Conservation (phyloP, 2,329 filamentous ascomycete genomes). For the Pezicula carpinea region DNA sequence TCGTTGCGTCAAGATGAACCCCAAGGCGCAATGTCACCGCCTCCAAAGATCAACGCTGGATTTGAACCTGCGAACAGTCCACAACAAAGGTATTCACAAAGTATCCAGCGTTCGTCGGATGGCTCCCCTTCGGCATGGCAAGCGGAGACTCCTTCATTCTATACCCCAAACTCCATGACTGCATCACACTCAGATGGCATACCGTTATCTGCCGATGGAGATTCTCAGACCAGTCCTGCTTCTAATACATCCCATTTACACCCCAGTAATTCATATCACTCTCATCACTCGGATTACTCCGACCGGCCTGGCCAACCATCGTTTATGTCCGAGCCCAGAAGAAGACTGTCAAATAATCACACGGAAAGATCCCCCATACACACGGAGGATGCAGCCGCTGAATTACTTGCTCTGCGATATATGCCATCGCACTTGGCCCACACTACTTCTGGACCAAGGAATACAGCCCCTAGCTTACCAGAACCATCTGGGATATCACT, state of each 20-base stretch:
- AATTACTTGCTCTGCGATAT: conserved; percentile 11
- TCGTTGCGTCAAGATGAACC: neutral
- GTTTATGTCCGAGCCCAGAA: neutral
- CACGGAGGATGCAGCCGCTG: conserved; percentile 12
- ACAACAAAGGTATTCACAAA: neutral
- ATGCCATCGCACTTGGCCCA: neutral
- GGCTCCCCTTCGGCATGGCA: conserved; percentile 2
- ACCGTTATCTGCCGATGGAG: neutral
- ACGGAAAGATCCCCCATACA: conserved; percentile 2
- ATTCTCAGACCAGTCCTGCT: conserved; percentile 1
- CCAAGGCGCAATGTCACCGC: neutral
- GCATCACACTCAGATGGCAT: conserved; percentile 5
- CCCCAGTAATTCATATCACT: neutral
- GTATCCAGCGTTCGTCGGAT: neutral
- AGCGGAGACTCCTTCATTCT: neutral
- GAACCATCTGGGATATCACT: neutral
- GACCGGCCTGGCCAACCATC: neutral
- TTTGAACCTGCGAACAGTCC: neutral
- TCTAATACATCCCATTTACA: neutral
- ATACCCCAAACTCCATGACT: neutral
- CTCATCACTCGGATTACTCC: neutral
- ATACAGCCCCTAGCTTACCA: neutral
- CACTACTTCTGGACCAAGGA: neutral
- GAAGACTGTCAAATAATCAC: neutral
- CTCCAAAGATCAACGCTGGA: neutral